Evolutionary conservation across 2,329 filamentous ascomycete species (phyloP), one percentile per base, ranked within the genome.

Genomic region (Nemania serpens): DNA sequence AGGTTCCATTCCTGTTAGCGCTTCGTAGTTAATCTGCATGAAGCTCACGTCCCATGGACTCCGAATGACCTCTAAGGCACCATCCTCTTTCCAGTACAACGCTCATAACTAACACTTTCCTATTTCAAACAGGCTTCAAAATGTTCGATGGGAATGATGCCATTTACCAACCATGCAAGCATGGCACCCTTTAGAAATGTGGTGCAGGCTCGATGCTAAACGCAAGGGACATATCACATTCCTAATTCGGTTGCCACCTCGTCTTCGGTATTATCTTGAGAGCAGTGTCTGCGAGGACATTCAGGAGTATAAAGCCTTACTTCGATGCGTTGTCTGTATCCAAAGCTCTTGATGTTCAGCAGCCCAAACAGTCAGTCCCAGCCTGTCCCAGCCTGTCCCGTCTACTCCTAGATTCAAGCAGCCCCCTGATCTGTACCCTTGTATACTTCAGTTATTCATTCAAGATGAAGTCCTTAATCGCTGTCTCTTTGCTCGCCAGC

Each of bases 391-490:
- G n/a, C n/a, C 55, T 34, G 17, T n/a, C n/a, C 12, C 25, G 22
- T 50, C 20, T 36, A 25, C 33, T 29, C 42, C 22, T n/a, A 22
- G 15, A 12, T 17, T 41, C 43, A 52, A 58, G 49, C 36, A 3
- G n/a, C 11, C n/a, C 52, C 22, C 36, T 17, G n/a, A 22, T 36
- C 12, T 7, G 11, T 50, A 51, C 36, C 5, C 6, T 39, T 13
- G 22, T 54, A 22, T 54, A 33, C 25, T 50, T 51, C 17, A 9
- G 18, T 42, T 29, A 43, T 45, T 9, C 20, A 45, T 41, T 49
- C 25, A 63, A 56, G 20, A 63, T 63, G 60, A 63, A 53, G 57
- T 63, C 48, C 18, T 13, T 60, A n/a, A 49, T 49, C 33, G 12
- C 57, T 13, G 20, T 29, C 20, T 47, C 48, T 20, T 39, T 63